These are phyloP conservation scores for Ceriops decandra DNA, from an alignment of 345 rosid species.

Conservation along the genomic window DNA sequence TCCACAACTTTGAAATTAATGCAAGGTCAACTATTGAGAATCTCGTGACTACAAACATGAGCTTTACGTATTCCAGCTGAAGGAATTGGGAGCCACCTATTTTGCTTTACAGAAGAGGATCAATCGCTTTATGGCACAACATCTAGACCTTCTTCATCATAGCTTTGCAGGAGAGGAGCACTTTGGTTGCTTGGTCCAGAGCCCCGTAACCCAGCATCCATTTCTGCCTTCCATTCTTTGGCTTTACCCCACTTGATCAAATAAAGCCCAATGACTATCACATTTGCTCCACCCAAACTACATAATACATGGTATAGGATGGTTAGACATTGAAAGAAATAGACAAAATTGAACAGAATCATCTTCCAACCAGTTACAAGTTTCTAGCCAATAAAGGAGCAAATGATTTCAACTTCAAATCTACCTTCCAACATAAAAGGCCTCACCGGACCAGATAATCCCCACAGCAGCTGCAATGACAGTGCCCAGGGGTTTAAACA, in stretches of 20 bases:
- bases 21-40: not conserved
- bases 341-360: not conserved
- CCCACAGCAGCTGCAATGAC: conserved; percentile 47
- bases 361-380: not conserved
- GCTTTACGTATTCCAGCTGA: not conserved
- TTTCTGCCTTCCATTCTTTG: conserved; percentile 29
- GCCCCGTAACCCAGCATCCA: conserved; percentile 9
- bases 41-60: no score
- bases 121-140: conserved; percentile 5
- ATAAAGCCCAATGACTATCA: conserved; percentile 50
- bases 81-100: conserved; percentile 15
- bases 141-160: conserved; percentile 28
- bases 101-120: not conserved
- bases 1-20: not conserved
- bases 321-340: conserved; percentile 1
- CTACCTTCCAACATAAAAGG: conserved; percentile 60
- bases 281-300: conserved; percentile 49
- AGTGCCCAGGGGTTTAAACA: conserved; percentile 67
- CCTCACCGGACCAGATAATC: conserved; percentile 44
- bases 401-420: not conserved
- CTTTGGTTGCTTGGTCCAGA: conserved; percentile 29
- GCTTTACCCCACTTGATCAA: conserved; percentile 58
- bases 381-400: not conserved
- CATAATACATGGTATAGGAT: conserved; percentile 5
- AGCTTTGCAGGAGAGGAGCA: conserved; percentile 36